A percentile compares a stretch with the other conserved stretches of the same genome.
Conservation (phyloP, 192 early-diverging fungal genomes). For the Mortierella hygrophila region DNA sequence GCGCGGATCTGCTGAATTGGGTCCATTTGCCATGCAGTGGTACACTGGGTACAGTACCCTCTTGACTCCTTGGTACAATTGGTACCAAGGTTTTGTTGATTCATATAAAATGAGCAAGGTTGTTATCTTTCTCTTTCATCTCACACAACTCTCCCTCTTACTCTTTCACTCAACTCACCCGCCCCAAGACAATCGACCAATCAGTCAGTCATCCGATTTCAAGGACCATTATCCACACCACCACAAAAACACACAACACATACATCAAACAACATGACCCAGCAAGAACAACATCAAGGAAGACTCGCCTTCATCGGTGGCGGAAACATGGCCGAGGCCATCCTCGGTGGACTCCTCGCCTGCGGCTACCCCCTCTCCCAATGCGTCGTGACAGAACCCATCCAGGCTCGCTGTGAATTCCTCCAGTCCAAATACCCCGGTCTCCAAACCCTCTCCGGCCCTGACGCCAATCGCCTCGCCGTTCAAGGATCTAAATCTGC, state of each 20-base stretch:
- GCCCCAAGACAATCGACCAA: neutral
- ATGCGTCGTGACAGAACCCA: constrained; percentile 87
- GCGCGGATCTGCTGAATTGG: neutral
- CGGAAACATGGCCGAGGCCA: constrained; percentile 96
- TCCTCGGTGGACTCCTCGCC: constrained; percentile 89
- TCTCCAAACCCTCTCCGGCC: constrained; percentile 57
- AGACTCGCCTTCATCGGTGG: constrained; percentile 86
- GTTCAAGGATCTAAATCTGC: constrained; percentile 31
- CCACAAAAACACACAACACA: neutral
- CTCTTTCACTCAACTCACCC: neutral
- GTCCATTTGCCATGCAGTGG: neutral
- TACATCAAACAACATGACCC: constrained; percentile 23
- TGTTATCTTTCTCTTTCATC: neutral
- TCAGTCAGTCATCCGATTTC: neutral
- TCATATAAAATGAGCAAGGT: neutral
- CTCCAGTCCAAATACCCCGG: constrained; percentile 74
- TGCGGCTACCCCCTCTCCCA: constrained; percentile 79
- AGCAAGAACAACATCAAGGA: constrained; percentile 42
- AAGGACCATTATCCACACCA: constrained; percentile 3
- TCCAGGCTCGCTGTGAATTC: constrained; percentile 72
- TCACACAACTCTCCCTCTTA: neutral
- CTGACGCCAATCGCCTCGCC: constrained; percentile 38
- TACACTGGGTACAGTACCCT: neutral
- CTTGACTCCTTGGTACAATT: neutral
- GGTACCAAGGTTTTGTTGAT: neutral